A percentile compares a stretch with the other conserved stretches of the same genome.
These are phyloP conservation scores for Puccinia horiana DNA, from an alignment of 1,284 basidiomycete genomes.

Conservation along the genomic window DNA sequence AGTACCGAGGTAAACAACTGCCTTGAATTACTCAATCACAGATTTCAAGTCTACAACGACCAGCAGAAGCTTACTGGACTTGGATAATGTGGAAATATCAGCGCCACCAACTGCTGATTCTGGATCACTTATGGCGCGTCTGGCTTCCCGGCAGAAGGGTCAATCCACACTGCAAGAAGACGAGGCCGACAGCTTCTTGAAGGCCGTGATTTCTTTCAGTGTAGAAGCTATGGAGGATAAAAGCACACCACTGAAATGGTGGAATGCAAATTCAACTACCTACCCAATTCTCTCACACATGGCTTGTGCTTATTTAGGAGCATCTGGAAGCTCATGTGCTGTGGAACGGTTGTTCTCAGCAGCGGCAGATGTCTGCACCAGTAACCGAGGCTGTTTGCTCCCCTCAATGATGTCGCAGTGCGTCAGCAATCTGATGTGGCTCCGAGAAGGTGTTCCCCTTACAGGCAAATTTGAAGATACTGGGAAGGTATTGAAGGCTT, in stretches of 20 bases:
- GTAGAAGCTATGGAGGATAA: background rate
- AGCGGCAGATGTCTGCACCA: constrained; percentile 17
- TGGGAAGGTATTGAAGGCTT: background rate
- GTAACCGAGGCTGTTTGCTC: background rate
- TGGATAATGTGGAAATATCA: background rate
- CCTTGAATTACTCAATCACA: background rate
- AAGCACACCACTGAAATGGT: background rate
- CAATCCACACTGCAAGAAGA: background rate
- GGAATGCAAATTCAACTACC: background rate
- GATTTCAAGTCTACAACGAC: background rate
- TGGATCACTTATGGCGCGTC: background rate
- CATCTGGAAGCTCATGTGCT: background rate
- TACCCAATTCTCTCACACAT: background rate
- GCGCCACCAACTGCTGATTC: background rate
- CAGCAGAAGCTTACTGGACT: background rate
- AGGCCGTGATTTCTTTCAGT: background rate
- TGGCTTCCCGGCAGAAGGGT: background rate
- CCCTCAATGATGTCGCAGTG: background rate
- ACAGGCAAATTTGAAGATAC: background rate
- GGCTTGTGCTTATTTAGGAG: background rate
- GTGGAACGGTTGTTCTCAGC: constrained; percentile 11
- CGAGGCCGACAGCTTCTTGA: background rate
- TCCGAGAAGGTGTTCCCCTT: no score
- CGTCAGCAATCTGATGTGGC: constrained; percentile 15
- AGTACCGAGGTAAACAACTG: background rate